A percentile compares a stretch with the other conserved stretches of the same genome.
These are phyloP conservation scores for Cladosporium sphaerospermum DNA, from an alignment of 2,329 filamentous ascomycete genomes.

Conservation along the genomic window DNA sequence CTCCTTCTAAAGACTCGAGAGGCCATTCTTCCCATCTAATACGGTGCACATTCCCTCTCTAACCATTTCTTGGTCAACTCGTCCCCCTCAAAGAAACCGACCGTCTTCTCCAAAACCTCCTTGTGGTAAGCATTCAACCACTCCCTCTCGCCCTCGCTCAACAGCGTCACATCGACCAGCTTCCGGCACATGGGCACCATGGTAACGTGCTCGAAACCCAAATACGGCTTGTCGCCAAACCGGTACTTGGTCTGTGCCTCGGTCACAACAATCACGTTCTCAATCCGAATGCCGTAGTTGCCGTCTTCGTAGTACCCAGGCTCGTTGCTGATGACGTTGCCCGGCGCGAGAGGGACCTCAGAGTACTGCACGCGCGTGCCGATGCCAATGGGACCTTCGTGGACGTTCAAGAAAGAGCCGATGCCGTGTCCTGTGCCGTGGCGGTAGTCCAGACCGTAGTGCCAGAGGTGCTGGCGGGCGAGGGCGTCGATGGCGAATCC, in stretches of 20 bases:
- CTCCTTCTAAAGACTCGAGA: no score
- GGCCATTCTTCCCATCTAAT: constrained; percentile 29
- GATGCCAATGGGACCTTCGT: constrained; percentile 94
- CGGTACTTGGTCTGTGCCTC: constrained; percentile 81
- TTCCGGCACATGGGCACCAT: constrained; percentile 94
- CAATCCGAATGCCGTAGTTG: constrained; percentile 88
- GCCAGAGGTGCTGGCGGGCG: constrained; percentile 89
- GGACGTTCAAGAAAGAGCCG: constrained; percentile 91
- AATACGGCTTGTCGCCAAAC: constrained; percentile 89
- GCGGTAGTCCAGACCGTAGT: constrained; percentile 85
- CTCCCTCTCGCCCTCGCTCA: constrained; percentile 67
- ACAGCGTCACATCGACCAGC: constrained; percentile 66
- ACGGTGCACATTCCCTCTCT: constrained; percentile 72
- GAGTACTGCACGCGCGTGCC: constrained; percentile 86
- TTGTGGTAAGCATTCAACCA: constrained; percentile 86
- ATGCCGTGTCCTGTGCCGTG: constrained; percentile 96
- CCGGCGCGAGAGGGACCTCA: constrained; percentile 81
- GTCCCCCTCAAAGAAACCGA: constrained; percentile 67
- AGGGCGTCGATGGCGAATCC: constrained; percentile 86
- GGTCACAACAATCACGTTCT: constrained; percentile 88
- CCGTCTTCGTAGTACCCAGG: constrained; percentile 97
- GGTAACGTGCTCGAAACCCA: constrained; percentile 95
- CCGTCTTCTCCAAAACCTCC: constrained; percentile 77
- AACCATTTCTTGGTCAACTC: constrained; percentile 71
- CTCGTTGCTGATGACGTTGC: constrained; percentile 91